Evolutionary conservation across 805 yeast species (phyloP).

Genomic region (Candida arabinofermentans): DNA sequence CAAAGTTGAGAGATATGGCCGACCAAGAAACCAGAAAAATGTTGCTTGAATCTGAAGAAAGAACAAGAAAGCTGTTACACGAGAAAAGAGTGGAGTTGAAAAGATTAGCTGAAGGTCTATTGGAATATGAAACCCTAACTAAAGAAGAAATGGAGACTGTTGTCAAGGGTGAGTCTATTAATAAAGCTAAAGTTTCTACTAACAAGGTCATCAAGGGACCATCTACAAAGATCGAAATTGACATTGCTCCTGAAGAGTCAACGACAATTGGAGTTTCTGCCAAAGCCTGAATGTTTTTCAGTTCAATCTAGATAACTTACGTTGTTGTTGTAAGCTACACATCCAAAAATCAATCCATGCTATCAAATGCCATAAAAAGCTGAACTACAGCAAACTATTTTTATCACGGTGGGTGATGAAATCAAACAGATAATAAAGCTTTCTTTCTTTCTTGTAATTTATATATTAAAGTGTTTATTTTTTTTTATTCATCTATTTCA

Average conservation of each 20-base stretch:
- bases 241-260: slow-evolving; percentile 32
- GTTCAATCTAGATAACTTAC: too few species aligned
- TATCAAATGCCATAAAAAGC: too few species aligned
- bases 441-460: background rate
- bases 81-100: slow-evolving; percentile 68
- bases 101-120: slow-evolving; percentile 85
- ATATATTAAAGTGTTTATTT: background rate
- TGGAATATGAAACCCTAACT: slow-evolving; percentile 93
- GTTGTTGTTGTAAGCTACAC: too few species aligned
- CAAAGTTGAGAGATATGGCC: slow-evolving; percentile 80
- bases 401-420: too few species aligned
- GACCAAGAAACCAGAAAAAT: slow-evolving; percentile 85
- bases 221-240: slow-evolving; percentile 29
- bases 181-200: slow-evolving; percentile 62
- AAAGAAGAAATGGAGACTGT: slow-evolving; percentile 86
- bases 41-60: slow-evolving; percentile 68
- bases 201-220: slow-evolving; percentile 66
- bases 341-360: background rate
- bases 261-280: slow-evolving; percentile 25
- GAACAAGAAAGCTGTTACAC: slow-evolving; percentile 67
- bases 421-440: too few species aligned
- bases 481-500: background rate
- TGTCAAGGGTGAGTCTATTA: slow-evolving; percentile 72
- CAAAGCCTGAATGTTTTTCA: slow-evolving; percentile 18
- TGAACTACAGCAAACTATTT: too few species aligned